Conservation (phyloP, 805 yeast genomes). For the Scheffersomyces stipitis region DNA sequence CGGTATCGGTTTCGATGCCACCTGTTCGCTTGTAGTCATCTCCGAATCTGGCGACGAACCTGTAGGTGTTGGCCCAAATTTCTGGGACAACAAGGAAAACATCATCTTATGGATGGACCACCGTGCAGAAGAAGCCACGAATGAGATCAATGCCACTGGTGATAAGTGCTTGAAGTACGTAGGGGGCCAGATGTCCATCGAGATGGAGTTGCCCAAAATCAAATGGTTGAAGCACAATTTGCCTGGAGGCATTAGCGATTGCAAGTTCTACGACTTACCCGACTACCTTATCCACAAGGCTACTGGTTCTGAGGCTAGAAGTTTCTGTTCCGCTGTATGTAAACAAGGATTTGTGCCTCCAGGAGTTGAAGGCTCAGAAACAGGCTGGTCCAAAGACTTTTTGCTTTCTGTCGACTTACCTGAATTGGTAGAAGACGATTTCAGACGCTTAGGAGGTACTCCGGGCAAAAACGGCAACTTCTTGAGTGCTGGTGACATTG, state of each 20-base stretch:
- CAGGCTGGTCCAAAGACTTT: slow-evolving; percentile 91
- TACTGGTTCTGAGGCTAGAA: slow-evolving; percentile 82
- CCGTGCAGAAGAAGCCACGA: slow-evolving; percentile 81
- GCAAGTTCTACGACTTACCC: slow-evolving; percentile 88
- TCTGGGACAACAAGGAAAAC: slow-evolving; percentile 68
- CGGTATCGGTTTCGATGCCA: slow-evolving; percentile 96
- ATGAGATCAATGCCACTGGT: slow-evolving; percentile 73
- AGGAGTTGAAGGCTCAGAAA: slow-evolving; percentile 81
- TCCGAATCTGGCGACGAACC: slow-evolving; percentile 66
- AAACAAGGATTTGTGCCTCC: slow-evolving; percentile 93
- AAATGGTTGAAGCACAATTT: slow-evolving; percentile 91
- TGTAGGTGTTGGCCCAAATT: slow-evolving; percentile 91
- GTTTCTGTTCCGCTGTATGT: slow-evolving; percentile 88
- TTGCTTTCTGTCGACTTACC: slow-evolving; percentile 65
- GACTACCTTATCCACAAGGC: slow-evolving; percentile 92
- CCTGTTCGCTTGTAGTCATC: slow-evolving; percentile 89
- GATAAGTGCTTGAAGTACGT: slow-evolving; percentile 85
- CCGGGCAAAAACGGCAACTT: slow-evolving; percentile 70
- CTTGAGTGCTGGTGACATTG: slow-evolving; percentile 85
- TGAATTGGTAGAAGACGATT: slow-evolving; percentile 77
- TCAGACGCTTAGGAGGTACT: slow-evolving; percentile 79
- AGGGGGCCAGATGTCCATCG: slow-evolving; percentile 97
- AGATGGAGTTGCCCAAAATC: slow-evolving; percentile 97
- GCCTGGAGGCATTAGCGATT: slow-evolving; percentile 54
- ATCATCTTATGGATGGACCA: slow-evolving; percentile 98